These are phyloP conservation scores for Tulasnella sp. DNA, from an alignment of 768 basidiomycete species.

Conservation along the genomic window DNA sequence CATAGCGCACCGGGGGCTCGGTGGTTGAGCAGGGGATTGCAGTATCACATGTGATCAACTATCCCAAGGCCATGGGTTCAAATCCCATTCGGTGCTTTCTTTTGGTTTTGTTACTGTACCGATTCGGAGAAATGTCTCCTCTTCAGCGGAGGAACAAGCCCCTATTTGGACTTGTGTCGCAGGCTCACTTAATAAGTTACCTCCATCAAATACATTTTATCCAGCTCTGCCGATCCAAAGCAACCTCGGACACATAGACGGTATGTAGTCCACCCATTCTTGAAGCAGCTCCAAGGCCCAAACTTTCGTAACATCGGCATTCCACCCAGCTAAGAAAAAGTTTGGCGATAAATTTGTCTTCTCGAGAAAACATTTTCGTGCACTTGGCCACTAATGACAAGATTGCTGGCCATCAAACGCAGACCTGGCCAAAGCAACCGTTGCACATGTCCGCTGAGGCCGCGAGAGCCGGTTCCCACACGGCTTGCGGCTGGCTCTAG, in stretches of 20 bases:
- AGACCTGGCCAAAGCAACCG: background rate
- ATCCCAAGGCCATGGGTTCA: slow-evolving; percentile 12
- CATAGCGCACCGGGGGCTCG: slow-evolving; percentile 11
- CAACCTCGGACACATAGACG: too few relatives aligned
- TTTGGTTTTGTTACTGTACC: background rate
- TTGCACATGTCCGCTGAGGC: background rate
- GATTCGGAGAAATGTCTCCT: background rate
- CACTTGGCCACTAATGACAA: too few relatives aligned
- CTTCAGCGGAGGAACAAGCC: background rate
- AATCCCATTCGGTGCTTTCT: slow-evolving; percentile 9
- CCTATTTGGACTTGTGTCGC: too few relatives aligned
- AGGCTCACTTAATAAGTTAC: too few relatives aligned
- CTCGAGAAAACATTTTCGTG: too few relatives aligned
- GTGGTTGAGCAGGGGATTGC: slow-evolving; percentile 14
- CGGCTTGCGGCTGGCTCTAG: background rate
- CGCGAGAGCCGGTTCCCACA: background rate
- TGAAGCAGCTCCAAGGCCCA: too few relatives aligned
- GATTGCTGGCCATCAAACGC: background rate
- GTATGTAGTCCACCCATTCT: too few relatives aligned
- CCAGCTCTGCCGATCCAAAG: too few relatives aligned
- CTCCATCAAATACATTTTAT: too few relatives aligned
- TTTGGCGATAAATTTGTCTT: too few relatives aligned
- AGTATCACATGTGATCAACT: background rate
- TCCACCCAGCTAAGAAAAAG: too few relatives aligned
- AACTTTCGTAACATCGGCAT: too few relatives aligned